These are phyloP conservation scores for Ogataea polymorpha DNA, from an alignment of 805 yeast species.

Conservation along the genomic window DNA sequence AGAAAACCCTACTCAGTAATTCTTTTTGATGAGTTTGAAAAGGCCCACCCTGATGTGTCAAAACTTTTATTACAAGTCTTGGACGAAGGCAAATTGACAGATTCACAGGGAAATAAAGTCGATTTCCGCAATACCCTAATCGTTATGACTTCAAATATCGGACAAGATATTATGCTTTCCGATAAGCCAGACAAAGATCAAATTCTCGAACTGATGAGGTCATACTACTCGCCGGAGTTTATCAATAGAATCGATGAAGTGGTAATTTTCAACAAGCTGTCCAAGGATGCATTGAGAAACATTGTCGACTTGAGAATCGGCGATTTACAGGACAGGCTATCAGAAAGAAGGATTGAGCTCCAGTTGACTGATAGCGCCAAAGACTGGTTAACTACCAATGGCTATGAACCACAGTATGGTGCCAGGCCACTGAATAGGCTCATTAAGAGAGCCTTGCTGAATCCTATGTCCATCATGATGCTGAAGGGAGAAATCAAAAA, in stretches of 20 bases:
- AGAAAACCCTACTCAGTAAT: constrained; percentile 93
- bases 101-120: constrained; percentile 89
- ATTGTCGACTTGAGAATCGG: constrained; percentile 82
- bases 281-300: constrained; percentile 66
- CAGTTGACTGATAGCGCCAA: constrained; percentile 59
- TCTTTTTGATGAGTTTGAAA: constrained; percentile 92
- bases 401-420: constrained; percentile 90
- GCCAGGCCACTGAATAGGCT: constrained; percentile 94
- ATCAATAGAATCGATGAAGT: constrained; percentile 92
- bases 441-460: constrained; percentile 77
- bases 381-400: constrained; percentile 75
- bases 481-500: constrained; percentile 73
- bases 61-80: constrained; percentile 86
- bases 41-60: constrained; percentile 95
- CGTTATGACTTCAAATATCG: constrained; percentile 95
- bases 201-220: constrained; percentile 67
- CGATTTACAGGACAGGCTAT: constrained; percentile 77
- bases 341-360: constrained; percentile 69
- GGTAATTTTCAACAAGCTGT: constrained; percentile 87
- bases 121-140: constrained; percentile 94
- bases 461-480: constrained; percentile 80
- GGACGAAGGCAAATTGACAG: constrained; percentile 94
- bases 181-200: constrained; percentile 60
- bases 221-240: constrained; percentile 89
- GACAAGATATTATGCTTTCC: constrained; percentile 79